Evolutionary conservation across 768 basidiomycete genomes (phyloP), one percentile per base, ranked within the genome.

Genomic region (Termitomyces titanicus): DNA sequence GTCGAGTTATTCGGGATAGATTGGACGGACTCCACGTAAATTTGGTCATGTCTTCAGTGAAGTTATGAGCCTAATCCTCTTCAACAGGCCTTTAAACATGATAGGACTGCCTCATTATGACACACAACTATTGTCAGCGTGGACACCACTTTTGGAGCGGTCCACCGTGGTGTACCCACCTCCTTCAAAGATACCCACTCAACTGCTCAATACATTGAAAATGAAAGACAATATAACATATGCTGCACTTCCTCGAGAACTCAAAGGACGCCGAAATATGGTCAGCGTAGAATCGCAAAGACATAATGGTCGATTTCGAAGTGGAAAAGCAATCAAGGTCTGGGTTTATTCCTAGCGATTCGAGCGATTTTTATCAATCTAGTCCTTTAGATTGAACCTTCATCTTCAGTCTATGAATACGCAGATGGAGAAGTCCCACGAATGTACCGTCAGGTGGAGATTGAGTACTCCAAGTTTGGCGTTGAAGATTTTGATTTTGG

Each of bases 401-500:
- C 85, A 29, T 75, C 75, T n/a, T 74, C 80, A 22, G 69, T 70
- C 4, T 75, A 78, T 48, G 83, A 84, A 53, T 76, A 80, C 49
- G 73, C 69, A 18, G 76, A 75, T 27, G 83, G 80, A 35, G 79
- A 83, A 27, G 81, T 94, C 46, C 92, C 95, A 0, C 82, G 80
- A 53, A 80, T 85, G 57, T 99, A 97, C 68, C 85, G 90, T 55
- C 88, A 87, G 63, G 94, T 97, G 15, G 95, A 98, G 71, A 99
- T 99, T 64, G 93, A 95, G 70, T 99, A 99, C 68, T 95, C 92
- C 37, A 96, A 95, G 65, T 99, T 99, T 64, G 96, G 96, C 4
- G 92, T 98, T 17, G 96, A 98, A 67, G 96, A 99, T 70, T 99
- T 99, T 64, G 97, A 99, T 70, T 99, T 99, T 64, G 96, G 82